These are phyloP conservation scores for Candida suzukii DNA, from an alignment of 805 yeast genomes.

Conservation along the genomic window DNA sequence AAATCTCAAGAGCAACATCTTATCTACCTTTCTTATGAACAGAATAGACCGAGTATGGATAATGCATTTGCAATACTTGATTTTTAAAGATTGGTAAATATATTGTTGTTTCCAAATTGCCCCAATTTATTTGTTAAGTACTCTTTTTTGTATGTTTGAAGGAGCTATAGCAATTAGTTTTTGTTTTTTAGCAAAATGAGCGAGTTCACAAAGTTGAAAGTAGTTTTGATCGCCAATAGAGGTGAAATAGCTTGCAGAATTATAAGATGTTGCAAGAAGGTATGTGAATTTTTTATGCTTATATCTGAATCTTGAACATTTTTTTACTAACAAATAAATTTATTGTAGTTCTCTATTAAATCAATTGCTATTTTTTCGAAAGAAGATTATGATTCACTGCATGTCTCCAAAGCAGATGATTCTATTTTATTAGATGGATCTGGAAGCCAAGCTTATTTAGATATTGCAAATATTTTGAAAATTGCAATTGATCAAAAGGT, in stretches of 20 bases:
- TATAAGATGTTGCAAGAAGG: slow-evolving; percentile 78
- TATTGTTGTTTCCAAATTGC: too few species aligned
- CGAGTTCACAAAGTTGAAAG: slow-evolving; percentile 7
- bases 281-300: too few species aligned
- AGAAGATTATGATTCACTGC: slow-evolving; percentile 83
- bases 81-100: too few species aligned
- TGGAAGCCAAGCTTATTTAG: slow-evolving; percentile 84
- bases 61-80: too few species aligned
- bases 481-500: slow-evolving; percentile 83
- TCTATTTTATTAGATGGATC: slow-evolving; percentile 73
- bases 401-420: slow-evolving; percentile 76
- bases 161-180: too few species aligned
- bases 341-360: slow-evolving; percentile 37
- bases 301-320: slow-evolving; percentile 3
- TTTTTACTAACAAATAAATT: background rate
- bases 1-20: too few species aligned
- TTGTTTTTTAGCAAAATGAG: too few species aligned
- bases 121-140: too few species aligned
- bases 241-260: slow-evolving; percentile 97
- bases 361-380: slow-evolving; percentile 89
- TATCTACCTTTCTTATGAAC: too few species aligned
- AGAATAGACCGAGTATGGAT: too few species aligned
- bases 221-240: slow-evolving; percentile 87
- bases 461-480: slow-evolving; percentile 73
- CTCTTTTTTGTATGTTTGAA: too few species aligned